Evolutionary conservation across 1,139 yeast species (phyloP).

Genomic region (Candida labiduridarum): DNA sequence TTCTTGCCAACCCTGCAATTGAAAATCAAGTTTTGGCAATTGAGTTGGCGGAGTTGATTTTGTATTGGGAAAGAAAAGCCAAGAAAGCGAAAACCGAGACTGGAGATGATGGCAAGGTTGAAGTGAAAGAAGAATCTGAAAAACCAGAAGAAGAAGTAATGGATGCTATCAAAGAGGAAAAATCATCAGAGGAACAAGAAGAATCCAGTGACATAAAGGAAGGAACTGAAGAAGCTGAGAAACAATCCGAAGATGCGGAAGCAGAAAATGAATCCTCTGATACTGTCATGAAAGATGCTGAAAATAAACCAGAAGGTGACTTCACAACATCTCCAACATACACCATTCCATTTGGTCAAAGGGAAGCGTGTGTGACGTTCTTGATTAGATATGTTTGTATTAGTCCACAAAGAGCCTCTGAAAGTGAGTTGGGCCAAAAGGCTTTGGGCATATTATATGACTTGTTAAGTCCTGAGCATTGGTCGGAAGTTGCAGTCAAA

Average conservation of each 20-base stretch:
- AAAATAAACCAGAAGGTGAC: slow-evolving; percentile 21
- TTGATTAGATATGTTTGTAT: slow-evolving; percentile 87
- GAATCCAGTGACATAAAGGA: slow-evolving; percentile 8
- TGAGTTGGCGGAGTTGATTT: slow-evolving; percentile 81
- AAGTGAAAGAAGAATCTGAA: slow-evolving; percentile 19
- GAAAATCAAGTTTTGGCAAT: slow-evolving; percentile 87
- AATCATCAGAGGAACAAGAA: neutral
- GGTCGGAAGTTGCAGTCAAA: slow-evolving; percentile 89
- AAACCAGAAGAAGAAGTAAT: slow-evolving; percentile 16
- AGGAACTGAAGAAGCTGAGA: slow-evolving; percentile 2
- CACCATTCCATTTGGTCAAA: slow-evolving; percentile 72
- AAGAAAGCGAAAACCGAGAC: slow-evolving; percentile 19
- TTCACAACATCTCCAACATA: slow-evolving; percentile 50
- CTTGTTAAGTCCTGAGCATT: slow-evolving; percentile 67
- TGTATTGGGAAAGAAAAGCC: slow-evolving; percentile 78
- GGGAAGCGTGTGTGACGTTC: slow-evolving; percentile 92
- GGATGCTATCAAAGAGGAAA: slow-evolving; percentile 7
- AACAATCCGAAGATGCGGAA: slow-evolving; percentile 8
- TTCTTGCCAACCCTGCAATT: slow-evolving; percentile 74
- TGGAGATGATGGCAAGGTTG: slow-evolving; percentile 6
- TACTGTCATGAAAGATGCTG: slow-evolving; percentile 14
- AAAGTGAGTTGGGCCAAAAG: slow-evolving; percentile 78
- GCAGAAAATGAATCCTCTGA: slow-evolving; percentile 4
- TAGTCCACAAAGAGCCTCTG: slow-evolving; percentile 83
- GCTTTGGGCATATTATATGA: slow-evolving; percentile 77